phyloP scores from a whole-genome alignment of 2,329 filamentous ascomycete genomes.

The Simplicillium aogashimaense region DNA sequence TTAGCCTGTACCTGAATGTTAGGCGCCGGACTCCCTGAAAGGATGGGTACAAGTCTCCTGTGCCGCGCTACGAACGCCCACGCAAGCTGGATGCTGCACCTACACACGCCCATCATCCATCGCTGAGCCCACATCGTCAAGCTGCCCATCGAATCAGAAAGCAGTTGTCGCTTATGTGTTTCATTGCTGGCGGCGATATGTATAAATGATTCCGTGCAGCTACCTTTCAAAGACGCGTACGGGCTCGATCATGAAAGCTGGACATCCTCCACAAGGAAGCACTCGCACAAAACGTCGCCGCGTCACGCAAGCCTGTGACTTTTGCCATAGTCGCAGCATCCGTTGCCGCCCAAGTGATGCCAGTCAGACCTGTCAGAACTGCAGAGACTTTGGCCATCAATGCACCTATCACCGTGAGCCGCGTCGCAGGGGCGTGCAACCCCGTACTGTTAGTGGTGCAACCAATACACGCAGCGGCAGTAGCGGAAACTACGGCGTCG shows the following conservation, averaged over 20 bases:
- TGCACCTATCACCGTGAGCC: conserved; percentile 33
- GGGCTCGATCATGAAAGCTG: neutral
- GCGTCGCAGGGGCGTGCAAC: conserved; percentile 19
- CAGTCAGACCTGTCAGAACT: conserved; percentile 31
- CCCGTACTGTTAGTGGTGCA: neutral
- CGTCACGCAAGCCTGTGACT: conserved; percentile 18
- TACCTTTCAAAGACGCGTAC: no score
- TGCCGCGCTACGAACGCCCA: no score
- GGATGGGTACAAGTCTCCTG: no score
- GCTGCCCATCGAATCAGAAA: no score
- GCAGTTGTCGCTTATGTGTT: no score
- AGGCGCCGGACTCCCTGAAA: no score
- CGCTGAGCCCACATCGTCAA: no score
- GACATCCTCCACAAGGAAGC: neutral
- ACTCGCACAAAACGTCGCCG: neutral
- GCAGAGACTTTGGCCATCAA: conserved; percentile 32
- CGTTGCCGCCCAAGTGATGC: conserved; percentile 19
- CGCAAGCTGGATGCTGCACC: no score
- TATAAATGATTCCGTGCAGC: no score
- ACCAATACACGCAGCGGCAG: neutral
- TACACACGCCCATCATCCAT: no score
- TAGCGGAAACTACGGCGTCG: neutral
- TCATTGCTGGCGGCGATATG: no score
- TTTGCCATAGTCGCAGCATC: conserved; percentile 26
- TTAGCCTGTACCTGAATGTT: no score